Conservation (phyloP, 352 stramenopile genomes). For the Phytophthora cryptogea region DNA sequence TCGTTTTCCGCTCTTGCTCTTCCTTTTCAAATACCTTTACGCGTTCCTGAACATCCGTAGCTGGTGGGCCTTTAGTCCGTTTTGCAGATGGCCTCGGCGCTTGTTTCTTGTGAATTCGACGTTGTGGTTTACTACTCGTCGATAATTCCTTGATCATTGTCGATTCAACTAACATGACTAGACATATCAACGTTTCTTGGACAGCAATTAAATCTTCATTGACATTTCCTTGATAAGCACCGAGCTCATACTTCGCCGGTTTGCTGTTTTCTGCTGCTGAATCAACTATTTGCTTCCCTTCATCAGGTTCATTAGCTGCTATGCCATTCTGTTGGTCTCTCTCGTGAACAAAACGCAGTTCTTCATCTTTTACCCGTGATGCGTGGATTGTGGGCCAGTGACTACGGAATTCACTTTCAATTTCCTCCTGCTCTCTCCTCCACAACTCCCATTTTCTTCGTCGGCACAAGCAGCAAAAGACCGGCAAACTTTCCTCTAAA, state of each 20-base stretch:
- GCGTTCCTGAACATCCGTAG: constrained; percentile 15
- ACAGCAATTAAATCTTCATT: constrained; percentile 5
- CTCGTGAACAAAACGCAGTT: constrained; percentile 35
- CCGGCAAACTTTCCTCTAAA: constrained; percentile 21
- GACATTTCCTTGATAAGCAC: not conserved
- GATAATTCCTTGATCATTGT: constrained; percentile 4
- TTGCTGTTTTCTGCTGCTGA: not conserved
- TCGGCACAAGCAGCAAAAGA: constrained; percentile 72
- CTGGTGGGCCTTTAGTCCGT: constrained; percentile 1
- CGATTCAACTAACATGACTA: constrained; percentile 30
- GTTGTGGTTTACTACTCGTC: constrained; percentile 7
- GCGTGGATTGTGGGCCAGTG: constrained; percentile 39
- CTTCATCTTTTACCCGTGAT: constrained; percentile 51
- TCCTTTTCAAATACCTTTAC: constrained; percentile 52
- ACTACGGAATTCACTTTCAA: constrained; percentile 48
- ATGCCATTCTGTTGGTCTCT: constrained; percentile 15
- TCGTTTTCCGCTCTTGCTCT: constrained; percentile 46
- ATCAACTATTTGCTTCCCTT: constrained; percentile 2
- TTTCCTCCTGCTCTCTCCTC: constrained; percentile 48
- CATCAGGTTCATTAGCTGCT: not conserved
- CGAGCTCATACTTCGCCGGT: constrained; percentile 17
- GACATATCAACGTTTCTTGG: constrained; percentile 13
- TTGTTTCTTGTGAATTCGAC: constrained; percentile 25
- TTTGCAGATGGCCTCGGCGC: constrained; percentile 5
- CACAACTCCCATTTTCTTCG: constrained; percentile 64